Base-by-base conservation (phyloP, 75 land plant genomes). In the Adiantum capillusveneris region DNA sequence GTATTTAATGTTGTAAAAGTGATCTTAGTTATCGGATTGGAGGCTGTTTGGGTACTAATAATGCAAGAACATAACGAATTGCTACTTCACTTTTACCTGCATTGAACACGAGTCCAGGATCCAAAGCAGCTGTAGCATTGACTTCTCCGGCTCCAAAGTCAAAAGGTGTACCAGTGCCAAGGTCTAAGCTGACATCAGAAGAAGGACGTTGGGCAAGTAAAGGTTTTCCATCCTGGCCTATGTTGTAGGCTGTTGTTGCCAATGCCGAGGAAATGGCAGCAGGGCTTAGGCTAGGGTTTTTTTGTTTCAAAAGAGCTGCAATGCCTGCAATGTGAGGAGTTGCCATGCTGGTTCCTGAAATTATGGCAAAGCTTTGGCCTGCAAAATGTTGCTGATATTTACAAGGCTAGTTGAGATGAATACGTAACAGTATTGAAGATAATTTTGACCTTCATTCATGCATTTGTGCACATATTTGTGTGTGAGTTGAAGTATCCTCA, bases 291-390 rank as follows among this genome's bases (percentile, higher is more conserved):
- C 14, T 63, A 1, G 92, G 97, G 45, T 70, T 75, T 64, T 69
- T 81, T 45, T 95, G 91, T 67, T 87, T 95, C 53, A 95, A 42
- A 5, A 95, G 64, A 31, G 92, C 97, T 58, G 99, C 92, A 66
- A 86, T 80, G 7, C 99, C 99, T 53, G 99, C 92, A 49, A 95
- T 60, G 58, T 95, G 99, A 36, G 99, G 99, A 50, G 97, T 87
- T 50, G 99, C 88, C 99, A 95, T 95, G 65, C 99, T 95, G 55
- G 99, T 90, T 18, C 97, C 99, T 57, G 93, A 87, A 54, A 86
- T 74, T 80, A 90, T 81, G 11, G 99, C 88, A 65, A 91, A 95
- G 14, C 61, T 70, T 57, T 95, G 82, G 37, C 99, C 99, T 95
- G 53, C 12, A 11, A n/a, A n/a, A n/a, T n/a, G n/a, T n/a, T n/a